phyloP scores from a whole-genome alignment of 352 stramenopile genomes.

The Phytophthora sojae region DNA sequence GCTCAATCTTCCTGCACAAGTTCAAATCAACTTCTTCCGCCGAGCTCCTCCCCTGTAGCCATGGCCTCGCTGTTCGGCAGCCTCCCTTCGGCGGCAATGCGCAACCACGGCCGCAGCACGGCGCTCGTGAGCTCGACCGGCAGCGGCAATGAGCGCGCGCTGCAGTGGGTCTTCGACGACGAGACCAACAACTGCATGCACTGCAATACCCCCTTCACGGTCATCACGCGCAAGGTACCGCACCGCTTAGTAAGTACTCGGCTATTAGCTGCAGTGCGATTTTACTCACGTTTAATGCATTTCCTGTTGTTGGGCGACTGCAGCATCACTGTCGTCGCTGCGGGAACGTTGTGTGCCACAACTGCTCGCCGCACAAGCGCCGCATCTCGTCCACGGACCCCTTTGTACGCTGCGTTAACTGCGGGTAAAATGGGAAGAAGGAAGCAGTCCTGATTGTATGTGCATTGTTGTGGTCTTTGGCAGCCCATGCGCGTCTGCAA shows the following conservation, averaged over 20 bases:
- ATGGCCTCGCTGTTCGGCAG: slow-evolving; percentile 82
- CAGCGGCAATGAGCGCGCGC: slow-evolving; percentile 52
- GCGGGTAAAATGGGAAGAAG: background rate
- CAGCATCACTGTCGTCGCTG: slow-evolving; percentile 87
- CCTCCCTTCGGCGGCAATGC: slow-evolving; percentile 67
- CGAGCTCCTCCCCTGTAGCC: background rate
- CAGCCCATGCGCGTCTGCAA: slow-evolving; percentile 91
- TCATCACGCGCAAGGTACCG: slow-evolving; percentile 84
- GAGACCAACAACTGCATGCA: slow-evolving; percentile 90
- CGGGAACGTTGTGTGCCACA: slow-evolving; percentile 87
- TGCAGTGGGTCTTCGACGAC: slow-evolving; percentile 89
- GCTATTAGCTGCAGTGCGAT: too few relatives aligned
- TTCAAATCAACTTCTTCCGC: slow-evolving; percentile 11
- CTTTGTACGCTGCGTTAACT: slow-evolving; percentile 59
- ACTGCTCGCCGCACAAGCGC: slow-evolving; percentile 88
- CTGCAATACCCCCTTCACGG: slow-evolving; percentile 86
- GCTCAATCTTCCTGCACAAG: slow-evolving; percentile 3
- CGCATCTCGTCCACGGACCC: slow-evolving; percentile 83
- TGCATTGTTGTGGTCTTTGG: slow-evolving; percentile 5
- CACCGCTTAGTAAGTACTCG: background rate
- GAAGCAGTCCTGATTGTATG: slow-evolving; percentile 13
- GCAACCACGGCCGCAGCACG: slow-evolving; percentile 54
- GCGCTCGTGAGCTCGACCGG: slow-evolving; percentile 42
- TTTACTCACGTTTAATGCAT: background rate
- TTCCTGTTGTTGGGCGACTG: slow-evolving; percentile 8